Evolutionary conservation across 2,329 filamentous ascomycete genomes (phyloP).

Genomic region (Truncatella angustata): DNA sequence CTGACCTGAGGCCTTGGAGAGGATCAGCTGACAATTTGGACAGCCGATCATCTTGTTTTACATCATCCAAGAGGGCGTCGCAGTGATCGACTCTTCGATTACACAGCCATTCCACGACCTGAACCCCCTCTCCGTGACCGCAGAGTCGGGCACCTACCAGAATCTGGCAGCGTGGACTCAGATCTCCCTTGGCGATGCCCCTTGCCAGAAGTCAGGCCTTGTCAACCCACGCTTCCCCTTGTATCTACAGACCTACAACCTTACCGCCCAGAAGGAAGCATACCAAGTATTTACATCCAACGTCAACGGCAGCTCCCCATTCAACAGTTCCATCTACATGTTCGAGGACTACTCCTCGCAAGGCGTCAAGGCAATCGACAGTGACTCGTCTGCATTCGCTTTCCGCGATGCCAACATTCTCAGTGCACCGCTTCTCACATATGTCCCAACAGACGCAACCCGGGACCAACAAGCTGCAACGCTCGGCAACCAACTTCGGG

Average conservation of each 20-base stretch:
- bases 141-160: slow-evolving; percentile 10
- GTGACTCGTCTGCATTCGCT: slow-evolving; percentile 41
- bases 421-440: slow-evolving; percentile 34
- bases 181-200: background rate
- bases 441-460: slow-evolving; percentile 28
- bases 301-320: slow-evolving; percentile 23
- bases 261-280: slow-evolving; percentile 22
- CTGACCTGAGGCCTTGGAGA: too few relatives aligned
- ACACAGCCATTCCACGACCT: slow-evolving; percentile 16
- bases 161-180: slow-evolving; percentile 16
- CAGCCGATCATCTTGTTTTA: slow-evolving; percentile 13
- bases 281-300: slow-evolving; percentile 31
- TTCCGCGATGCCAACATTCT: slow-evolving; percentile 44
- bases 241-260: slow-evolving; percentile 35
- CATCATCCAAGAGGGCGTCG: slow-evolving; percentile 18
- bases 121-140: slow-evolving; percentile 7
- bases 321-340: slow-evolving; percentile 47
- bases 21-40: background rate
- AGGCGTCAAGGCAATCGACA: slow-evolving; percentile 38
- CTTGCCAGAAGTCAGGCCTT: slow-evolving; percentile 16
- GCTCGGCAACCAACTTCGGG: slow-evolving; percentile 36
- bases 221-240: slow-evolving; percentile 21
- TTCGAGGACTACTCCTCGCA: slow-evolving; percentile 53
- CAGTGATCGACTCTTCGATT: slow-evolving; percentile 14
- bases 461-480: slow-evolving; percentile 31